Base-by-base conservation (phyloP, 768 basidiomycete genomes). In the Erythrobasidium yunnanense region DNA sequence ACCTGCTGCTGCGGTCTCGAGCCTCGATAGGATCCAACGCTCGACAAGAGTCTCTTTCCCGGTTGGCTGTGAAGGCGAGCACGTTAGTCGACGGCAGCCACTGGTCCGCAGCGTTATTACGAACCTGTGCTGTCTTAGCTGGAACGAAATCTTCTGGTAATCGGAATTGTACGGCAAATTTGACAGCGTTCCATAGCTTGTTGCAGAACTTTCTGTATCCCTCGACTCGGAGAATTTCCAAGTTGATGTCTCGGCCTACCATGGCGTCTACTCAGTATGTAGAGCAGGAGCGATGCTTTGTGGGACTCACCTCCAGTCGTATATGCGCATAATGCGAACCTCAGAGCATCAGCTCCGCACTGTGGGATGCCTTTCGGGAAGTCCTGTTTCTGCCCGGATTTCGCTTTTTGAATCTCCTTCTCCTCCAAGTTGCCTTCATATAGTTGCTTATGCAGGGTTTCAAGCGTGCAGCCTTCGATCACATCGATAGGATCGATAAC, bases 191-290 rank as follows among this genome's bases (percentile, higher is more conserved):
- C 82, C 93, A 97, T 27, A 97, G 84, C 80, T 97, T 97, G 80
- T 99, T 99, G 80, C 95, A 97, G 80, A 99, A 99, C 77, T 97
- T 97, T 77, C 95, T 85, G 77, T 97, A 97, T 1, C 92, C 95
- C 77, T 97, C 92, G 32, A 97, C 90, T 56, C 91, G 85, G 69
- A 90, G 77, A 71, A 99, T 91, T 74, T 97, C 91, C 68, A 99
- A 79, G 76, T 96, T 95, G 79, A 99, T 93, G 77, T 97, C 93
- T 49, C 92, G 87, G 29, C 90, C 91, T 90, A 30, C 35, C 4
- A 27, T 20, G 25, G 34, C 22, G 38, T 6, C 1, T 55, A 33
- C 38, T 11, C 47, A 6, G 1, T 1, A 8, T 11, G 22, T 35
- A 60, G 29, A 18, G 23, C 20, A 23, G 23, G 60, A 51, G 25